phyloP scores from a whole-genome alignment of 1,139 yeast species.

The Torulaspora globosa region DNA sequence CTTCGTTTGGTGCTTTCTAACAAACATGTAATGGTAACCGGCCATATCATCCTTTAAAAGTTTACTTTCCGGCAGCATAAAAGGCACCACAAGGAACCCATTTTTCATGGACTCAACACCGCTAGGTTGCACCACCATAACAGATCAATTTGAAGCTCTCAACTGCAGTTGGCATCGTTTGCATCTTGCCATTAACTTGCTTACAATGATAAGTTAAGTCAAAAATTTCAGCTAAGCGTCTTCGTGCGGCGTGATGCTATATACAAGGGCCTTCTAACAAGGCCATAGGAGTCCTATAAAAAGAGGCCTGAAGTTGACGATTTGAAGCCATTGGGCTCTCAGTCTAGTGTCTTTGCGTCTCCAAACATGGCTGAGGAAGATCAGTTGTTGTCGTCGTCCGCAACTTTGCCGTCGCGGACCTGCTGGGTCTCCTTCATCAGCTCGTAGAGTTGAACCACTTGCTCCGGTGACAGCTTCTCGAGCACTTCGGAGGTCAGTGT shows the following conservation, averaged over 20 bases:
- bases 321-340: not conserved
- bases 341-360: not conserved
- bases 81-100: conserved; percentile 41
- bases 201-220: not conserved
- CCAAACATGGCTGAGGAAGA: not conserved
- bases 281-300: too few relatives aligned
- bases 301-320: too few relatives aligned
- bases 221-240: not conserved
- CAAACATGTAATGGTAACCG: conserved; percentile 49
- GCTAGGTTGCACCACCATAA: conserved; percentile 9
- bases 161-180: not conserved
- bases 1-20: conserved; percentile 55
- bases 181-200: not conserved
- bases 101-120: conserved; percentile 34
- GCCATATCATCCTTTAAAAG: conserved; percentile 19
- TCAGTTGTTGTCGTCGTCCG: conserved; percentile 3
- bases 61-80: conserved; percentile 32
- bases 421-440: conserved; percentile 59
- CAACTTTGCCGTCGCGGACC: conserved; percentile 15
- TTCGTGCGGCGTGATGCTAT: not conserved
- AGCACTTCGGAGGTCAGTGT: conserved; percentile 61
- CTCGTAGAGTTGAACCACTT: conserved; percentile 77
- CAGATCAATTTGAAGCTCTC: not conserved
- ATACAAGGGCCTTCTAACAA: too few relatives aligned
- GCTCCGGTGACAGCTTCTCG: conserved; percentile 86